Evolutionary conservation across 2,329 filamentous ascomycete species (phyloP), one percentile per base, ranked within the genome.

Genomic region (Penicillium sp.): DNA sequence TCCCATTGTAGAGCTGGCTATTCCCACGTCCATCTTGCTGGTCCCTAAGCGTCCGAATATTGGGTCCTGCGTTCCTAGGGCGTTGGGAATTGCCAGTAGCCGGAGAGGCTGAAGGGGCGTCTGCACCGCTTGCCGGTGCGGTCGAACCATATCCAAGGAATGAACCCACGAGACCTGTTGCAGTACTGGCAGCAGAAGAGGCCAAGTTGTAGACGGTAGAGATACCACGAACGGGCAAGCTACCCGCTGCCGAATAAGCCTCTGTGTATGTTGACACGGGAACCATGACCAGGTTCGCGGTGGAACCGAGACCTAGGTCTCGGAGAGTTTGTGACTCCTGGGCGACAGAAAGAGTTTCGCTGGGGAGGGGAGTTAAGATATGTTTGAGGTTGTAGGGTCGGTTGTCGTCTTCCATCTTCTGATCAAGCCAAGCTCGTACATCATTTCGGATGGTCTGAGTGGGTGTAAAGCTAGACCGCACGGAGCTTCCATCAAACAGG

Each of bases 1-100:
- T 97, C 1, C 92, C 92, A 68, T 97, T 97, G 70, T 97, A 96
- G 45, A 95, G 83, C 68, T 95, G 88, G 43, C 85, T 82, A 60
- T 87, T 81, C 53, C 82, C 74, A 51, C 79, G 78, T 38, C 80
- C 77, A 58, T 83, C 78, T 20, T 81, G 76, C 38, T 81, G 77
- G 57, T 86, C 83, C 61, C 76, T 74, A 53, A 87, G 72, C 1
- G 82, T 85, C 48, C 79, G 74, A 26, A 82, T 73, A 38, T 76
- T 78, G n/a, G 73, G 69, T 6, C 70, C 69, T 2, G 58, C 49
- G 13, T 55, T 53, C 26, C 62, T 62, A 32, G 61, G 46, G 26
- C 65, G 63, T 22, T 50, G 53, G 26, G 55, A 49, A 42, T 31
- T 50, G 43, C 59, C 53, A 4, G 58, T 35, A 37, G 48, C 45